phyloP scores from a whole-genome alignment of 805 yeast genomes.

The Yarrowia keelungensis region DNA sequence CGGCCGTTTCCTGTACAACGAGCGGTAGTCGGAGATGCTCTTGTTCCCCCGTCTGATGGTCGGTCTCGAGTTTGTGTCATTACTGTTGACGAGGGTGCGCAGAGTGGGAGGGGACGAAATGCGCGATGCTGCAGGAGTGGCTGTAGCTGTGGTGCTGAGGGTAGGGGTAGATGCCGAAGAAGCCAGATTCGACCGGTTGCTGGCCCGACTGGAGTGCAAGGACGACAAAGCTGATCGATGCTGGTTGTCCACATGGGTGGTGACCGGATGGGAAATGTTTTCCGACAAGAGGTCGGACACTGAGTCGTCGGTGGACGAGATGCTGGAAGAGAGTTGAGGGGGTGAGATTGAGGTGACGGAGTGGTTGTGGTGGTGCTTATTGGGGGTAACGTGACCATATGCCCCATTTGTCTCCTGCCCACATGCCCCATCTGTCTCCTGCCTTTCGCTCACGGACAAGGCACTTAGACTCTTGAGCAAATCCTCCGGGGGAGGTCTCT shows the following conservation, averaged over 20 bases:
- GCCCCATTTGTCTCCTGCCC: too few relatives aligned
- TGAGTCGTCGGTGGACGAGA: background rate
- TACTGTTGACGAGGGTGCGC: conserved; percentile 36
- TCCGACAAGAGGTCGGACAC: background rate
- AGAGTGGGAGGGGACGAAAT: conserved; percentile 34
- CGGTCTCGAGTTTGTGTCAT: conserved; percentile 37
- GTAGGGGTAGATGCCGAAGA: conserved; percentile 20
- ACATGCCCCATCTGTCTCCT: too few relatives aligned
- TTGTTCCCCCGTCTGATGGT: conserved; percentile 37
- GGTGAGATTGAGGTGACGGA: background rate
- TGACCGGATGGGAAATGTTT: background rate
- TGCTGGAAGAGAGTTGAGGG: conserved; percentile 6
- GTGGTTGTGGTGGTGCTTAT: background rate
- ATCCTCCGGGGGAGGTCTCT: conserved; percentile 23
- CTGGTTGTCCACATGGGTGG: conserved; percentile 20
- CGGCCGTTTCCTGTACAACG: conserved; percentile 14
- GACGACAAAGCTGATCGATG: conserved; percentile 20
- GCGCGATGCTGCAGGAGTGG: conserved; percentile 27
- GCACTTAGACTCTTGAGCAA: conserved; percentile 15
- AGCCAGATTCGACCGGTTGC: conserved; percentile 11
- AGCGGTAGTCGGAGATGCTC: conserved; percentile 38
- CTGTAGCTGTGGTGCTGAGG: conserved; percentile 14
- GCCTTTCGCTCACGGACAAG: background rate
- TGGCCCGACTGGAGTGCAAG: conserved; percentile 5
- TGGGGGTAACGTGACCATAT: too few relatives aligned